Percentiles rank a stretch among this genome's conserved stretches.
phyloP scores from a whole-genome alignment of 306 rosid species.

The Vigna mungo region DNA sequence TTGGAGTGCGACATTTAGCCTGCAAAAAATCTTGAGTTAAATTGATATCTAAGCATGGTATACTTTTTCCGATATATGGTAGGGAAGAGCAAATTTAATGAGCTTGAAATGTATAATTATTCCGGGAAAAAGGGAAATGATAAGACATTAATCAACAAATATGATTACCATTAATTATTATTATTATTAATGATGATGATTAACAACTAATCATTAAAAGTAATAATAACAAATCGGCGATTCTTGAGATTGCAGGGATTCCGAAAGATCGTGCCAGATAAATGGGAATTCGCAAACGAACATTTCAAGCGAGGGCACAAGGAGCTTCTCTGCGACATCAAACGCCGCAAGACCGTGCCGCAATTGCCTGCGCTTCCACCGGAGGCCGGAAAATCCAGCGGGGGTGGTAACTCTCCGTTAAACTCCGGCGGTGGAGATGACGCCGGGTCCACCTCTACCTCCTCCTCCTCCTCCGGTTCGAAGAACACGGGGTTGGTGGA shows the following conservation, averaged over 20 bases:
- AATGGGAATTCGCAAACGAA: conserved; percentile 97
- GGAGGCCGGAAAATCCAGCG: conserved; percentile 44
- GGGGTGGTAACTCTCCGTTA: conserved; percentile 47
- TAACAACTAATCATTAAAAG: background rate
- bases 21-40: no score
- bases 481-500: conserved; percentile 81
- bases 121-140: background rate
- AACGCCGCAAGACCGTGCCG: conserved; percentile 68
- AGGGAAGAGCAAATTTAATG: no score
- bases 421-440: conserved; percentile 87
- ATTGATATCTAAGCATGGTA: no score
- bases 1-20: no score
- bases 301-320: conserved; percentile 72
- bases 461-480: conserved; percentile 71
- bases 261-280: conserved; percentile 83
- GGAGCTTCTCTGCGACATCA: conserved; percentile 69
- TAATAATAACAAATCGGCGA: background rate
- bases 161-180: background rate
- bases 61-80: no score
- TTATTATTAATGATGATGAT: background rate
- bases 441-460: conserved; percentile 74
- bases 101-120: no score
- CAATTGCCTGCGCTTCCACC: background rate
- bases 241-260: conserved; percentile 63
- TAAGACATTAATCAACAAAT: background rate